These are phyloP conservation scores for Penicillium thymicola DNA, from an alignment of 2,329 filamentous ascomycete genomes.

Conservation along the genomic window DNA sequence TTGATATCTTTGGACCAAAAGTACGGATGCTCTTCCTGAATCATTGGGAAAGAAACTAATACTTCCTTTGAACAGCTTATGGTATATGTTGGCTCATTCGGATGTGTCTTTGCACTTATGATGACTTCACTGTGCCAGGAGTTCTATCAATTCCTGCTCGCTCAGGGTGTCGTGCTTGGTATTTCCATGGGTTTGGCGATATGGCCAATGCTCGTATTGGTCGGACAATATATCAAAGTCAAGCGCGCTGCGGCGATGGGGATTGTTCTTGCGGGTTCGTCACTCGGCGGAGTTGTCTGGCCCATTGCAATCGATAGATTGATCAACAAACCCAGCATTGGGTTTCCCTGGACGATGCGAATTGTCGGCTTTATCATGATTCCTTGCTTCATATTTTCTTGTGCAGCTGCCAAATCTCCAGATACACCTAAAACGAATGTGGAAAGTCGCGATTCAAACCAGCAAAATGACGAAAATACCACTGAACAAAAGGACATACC, in stretches of 20 bases:
- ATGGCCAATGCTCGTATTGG: constrained; percentile 31
- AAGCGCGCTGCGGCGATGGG: constrained; percentile 33
- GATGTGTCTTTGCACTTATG: constrained; percentile 33
- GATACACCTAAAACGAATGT: not conserved
- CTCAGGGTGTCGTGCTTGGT: constrained; percentile 36
- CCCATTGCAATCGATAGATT: constrained; percentile 33
- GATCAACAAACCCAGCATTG: constrained; percentile 23
- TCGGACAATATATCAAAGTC: constrained; percentile 30
- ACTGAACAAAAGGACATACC: not conserved
- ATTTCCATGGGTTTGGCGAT: constrained; percentile 30
- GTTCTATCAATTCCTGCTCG: constrained; percentile 41
- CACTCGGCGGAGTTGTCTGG: constrained; percentile 37
- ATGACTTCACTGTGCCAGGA: constrained; percentile 38
- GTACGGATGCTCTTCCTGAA: constrained; percentile 10
- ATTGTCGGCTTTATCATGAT: constrained; percentile 43
- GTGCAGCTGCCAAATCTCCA: constrained; percentile 18
- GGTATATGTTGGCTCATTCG: constrained; percentile 27
- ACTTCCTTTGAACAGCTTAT: constrained; percentile 20
- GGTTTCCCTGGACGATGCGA: constrained; percentile 40
- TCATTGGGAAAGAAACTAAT: too few species aligned
- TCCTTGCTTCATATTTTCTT: constrained; percentile 34
- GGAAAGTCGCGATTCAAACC: not conserved
- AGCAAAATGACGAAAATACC: not conserved
- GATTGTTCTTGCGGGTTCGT: constrained; percentile 34
- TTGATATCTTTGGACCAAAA: constrained; percentile 33